Base-by-base conservation (phyloP, 306 rosid genomes). In the Glycine soja region DNA sequence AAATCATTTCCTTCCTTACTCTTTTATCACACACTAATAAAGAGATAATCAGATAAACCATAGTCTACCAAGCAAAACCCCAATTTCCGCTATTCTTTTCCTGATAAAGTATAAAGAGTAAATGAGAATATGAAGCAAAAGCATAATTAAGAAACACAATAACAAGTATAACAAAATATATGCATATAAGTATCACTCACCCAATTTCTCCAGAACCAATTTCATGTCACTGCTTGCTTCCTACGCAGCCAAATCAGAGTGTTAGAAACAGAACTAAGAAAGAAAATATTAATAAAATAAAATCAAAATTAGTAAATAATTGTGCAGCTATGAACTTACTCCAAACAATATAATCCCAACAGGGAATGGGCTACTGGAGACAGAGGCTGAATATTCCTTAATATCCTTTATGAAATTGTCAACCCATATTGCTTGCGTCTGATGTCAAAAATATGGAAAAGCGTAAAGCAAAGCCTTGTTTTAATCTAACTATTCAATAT, bases 311-410 rank as follows among this genome's bases (percentile, higher is more conserved):
- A 66, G 67, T 62, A 69, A 59, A 74, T 61, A 77, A 19, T 51
- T 62, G 57, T 11, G 52, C 48, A 45, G 70, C 71, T 34, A 67
- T 57, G 54, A 62, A 79, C 86, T 81, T 85, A 87, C 90, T 70
- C 90, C 88, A 78, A 87, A 84, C 81, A 87, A 70, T 47, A 87
- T 77, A 45, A 87, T 79, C 51, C 86, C 88, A 53, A 50, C 67
- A 19, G 88, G 90, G 50, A 78, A 87, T 50, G 77, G 71, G 72
- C 74, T 30, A 40, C 64, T 8, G 54, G 90, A 87, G 77, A 84
- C 82, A 57, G 84, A 70, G 13, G 80, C 78, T 8, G 90, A 54
- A 83, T 81, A 84, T n/a, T 75, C 86, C 75, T 84, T 84, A 82
- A 87, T 79, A 75, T 82, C 82, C 78, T 13, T 64, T 18, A 81